phyloP scores from a whole-genome alignment of 2,329 filamentous ascomycete genomes.

The Ceratocystis harringtonii region DNA sequence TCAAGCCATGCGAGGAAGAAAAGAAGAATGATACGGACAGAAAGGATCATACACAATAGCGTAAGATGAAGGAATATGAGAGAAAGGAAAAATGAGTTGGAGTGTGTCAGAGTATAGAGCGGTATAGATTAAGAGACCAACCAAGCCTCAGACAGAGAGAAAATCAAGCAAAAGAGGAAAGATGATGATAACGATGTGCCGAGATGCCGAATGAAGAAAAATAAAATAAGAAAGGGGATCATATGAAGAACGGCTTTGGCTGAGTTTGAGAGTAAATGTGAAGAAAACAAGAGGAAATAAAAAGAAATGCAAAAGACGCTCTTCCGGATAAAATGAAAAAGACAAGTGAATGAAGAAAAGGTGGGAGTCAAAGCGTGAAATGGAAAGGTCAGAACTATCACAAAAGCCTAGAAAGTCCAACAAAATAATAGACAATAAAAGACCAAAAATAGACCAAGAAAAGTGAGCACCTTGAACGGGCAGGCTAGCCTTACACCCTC shows the following conservation, averaged over 20 bases:
- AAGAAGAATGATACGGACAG: neutral
- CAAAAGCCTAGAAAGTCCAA: neutral
- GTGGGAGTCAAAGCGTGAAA: no score
- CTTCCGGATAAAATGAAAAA: no score
- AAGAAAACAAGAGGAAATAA: neutral
- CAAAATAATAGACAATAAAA: neutral
- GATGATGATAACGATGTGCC: no score
- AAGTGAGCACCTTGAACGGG: neutral
- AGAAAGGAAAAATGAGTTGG: neutral
- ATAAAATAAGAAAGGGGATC: neutral
- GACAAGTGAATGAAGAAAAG: no score
- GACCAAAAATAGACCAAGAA: neutral
- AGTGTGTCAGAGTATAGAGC: neutral
- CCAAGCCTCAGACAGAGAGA: neutral
- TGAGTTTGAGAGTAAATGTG: neutral
- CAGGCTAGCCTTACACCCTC: neutral
- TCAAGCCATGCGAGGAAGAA: no score
- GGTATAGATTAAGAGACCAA: neutral
- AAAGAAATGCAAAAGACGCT: neutral
- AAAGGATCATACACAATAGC: neutral
- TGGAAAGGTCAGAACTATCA: no score
- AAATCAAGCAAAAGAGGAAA: neutral
- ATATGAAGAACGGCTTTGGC: neutral
- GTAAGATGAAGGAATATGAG: neutral
- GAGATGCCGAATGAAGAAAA: neutral